These are phyloP conservation scores for Mycena polygramma DNA, from an alignment of 768 basidiomycete species.

Conservation along the genomic window DNA sequence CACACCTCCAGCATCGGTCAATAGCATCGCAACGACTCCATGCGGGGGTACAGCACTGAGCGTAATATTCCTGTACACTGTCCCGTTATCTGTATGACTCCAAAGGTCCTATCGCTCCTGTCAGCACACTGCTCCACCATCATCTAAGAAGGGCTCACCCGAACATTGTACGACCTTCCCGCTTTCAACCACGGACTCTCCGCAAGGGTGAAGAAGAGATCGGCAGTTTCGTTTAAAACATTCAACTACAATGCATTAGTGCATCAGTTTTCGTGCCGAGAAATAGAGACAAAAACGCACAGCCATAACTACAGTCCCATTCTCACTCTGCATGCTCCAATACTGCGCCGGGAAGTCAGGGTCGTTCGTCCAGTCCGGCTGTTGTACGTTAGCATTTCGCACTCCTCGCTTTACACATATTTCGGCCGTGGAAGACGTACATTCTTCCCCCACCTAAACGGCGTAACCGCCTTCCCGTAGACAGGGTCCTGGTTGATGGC, in stretches of 20 bases:
- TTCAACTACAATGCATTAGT: constrained; percentile 61
- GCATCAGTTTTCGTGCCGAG: too few relatives aligned
- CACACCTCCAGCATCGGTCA: constrained; percentile 72
- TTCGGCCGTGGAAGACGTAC: constrained; percentile 50
- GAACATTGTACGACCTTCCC: constrained; percentile 71
- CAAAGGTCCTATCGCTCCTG: constrained; percentile 68
- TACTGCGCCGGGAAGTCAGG: constrained; percentile 73
- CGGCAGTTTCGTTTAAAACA: constrained; percentile 65
- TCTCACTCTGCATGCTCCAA: constrained; percentile 76
- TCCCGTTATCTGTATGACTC: constrained; percentile 80
- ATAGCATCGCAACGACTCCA: constrained; percentile 75
- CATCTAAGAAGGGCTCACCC: too few relatives aligned
- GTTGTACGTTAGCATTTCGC: not conserved
- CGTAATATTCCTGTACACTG: constrained; percentile 71
- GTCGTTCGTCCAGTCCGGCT: constrained; percentile 60
- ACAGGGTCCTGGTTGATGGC: constrained; percentile 79
- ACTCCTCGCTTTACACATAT: too few relatives aligned
- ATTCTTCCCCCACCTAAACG: constrained; percentile 79
- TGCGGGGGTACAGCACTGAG: constrained; percentile 69
- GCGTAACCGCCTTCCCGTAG: constrained; percentile 69
- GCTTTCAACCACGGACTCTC: constrained; percentile 81
- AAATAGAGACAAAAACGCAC: constrained; percentile 47
- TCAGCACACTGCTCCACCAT: too few relatives aligned
- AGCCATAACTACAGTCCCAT: constrained; percentile 77
- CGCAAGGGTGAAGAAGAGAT: constrained; percentile 72